phyloP scores from a whole-genome alignment of 2,329 filamentous ascomycete species.

The Simplicillium aogashimaense region DNA sequence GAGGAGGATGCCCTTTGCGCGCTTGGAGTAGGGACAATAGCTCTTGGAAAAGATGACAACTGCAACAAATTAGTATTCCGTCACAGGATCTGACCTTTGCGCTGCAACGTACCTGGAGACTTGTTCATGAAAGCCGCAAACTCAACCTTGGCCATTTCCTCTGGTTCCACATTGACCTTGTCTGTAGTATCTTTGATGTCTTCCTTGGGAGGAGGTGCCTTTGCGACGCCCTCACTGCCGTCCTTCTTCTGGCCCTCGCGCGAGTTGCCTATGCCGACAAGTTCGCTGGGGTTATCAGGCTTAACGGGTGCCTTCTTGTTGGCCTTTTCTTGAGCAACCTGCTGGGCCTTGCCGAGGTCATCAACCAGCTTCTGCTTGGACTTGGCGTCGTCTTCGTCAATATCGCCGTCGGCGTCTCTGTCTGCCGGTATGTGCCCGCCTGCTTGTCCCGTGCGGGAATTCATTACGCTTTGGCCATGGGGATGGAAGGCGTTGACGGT shows the following conservation, averaged over 20 bases:
- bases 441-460: slow-evolving; percentile 26
- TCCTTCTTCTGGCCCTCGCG: slow-evolving; percentile 39
- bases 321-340: slow-evolving; percentile 57
- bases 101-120: slow-evolving; percentile 67
- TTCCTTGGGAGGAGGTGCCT: slow-evolving; percentile 6
- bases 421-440: slow-evolving; percentile 31
- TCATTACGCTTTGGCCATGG: slow-evolving; percentile 27
- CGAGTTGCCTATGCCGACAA: slow-evolving; percentile 50
- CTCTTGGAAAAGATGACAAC: slow-evolving; percentile 95
- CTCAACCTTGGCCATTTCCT: slow-evolving; percentile 58
- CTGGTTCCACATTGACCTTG: slow-evolving; percentile 33
- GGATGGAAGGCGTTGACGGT: slow-evolving; percentile 44
- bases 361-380: slow-evolving; percentile 43
- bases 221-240: slow-evolving; percentile 10
- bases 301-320: slow-evolving; percentile 55
- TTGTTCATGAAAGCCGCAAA: slow-evolving; percentile 74
- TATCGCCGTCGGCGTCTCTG: slow-evolving; percentile 43
- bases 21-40: slow-evolving; percentile 79
- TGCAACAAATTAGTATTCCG: slow-evolving; percentile 21
- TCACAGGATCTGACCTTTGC: too few species aligned
- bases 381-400: slow-evolving; percentile 45
- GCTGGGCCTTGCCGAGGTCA: slow-evolving; percentile 58
- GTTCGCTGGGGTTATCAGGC: slow-evolving; percentile 46
- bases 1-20: slow-evolving; percentile 76
- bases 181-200: slow-evolving; percentile 30